These are phyloP conservation scores for Morella rubra DNA, from an alignment of 306 rosid genomes.

Conservation along the genomic window DNA sequence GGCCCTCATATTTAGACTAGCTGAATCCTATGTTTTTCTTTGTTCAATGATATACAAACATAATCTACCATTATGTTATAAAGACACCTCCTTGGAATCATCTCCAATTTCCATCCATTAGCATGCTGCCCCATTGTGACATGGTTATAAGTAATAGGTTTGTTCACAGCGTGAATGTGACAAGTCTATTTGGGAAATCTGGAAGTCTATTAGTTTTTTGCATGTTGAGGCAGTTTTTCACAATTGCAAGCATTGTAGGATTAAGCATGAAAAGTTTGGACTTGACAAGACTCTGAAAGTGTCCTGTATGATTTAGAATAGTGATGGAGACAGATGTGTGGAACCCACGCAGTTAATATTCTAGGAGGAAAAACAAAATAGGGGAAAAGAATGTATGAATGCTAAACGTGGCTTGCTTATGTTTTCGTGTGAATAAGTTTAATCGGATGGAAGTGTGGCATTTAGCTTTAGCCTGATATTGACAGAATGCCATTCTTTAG, in stretches of 20 bases:
- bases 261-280: background rate
- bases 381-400: background rate
- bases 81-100: background rate
- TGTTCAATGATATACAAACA: background rate
- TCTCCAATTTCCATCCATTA: background rate
- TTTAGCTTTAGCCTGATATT: background rate
- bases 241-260: background rate
- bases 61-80: background rate
- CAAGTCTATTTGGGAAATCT: background rate
- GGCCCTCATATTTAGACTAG: background rate
- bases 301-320: background rate
- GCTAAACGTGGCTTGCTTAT: background rate
- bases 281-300: background rate
- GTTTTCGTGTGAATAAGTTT: background rate
- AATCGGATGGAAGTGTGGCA: background rate
- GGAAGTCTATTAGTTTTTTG: background rate
- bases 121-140: background rate
- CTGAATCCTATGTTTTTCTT: background rate
- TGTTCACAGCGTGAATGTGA: background rate
- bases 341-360: background rate
- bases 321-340: background rate
- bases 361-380: background rate
- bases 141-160: background rate
- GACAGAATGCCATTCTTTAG: no score
- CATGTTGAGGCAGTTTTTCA: background rate